Evolutionary conservation across 2,329 filamentous ascomycete species (phyloP).

Genomic region (Cladosporium halotolerans): DNA sequence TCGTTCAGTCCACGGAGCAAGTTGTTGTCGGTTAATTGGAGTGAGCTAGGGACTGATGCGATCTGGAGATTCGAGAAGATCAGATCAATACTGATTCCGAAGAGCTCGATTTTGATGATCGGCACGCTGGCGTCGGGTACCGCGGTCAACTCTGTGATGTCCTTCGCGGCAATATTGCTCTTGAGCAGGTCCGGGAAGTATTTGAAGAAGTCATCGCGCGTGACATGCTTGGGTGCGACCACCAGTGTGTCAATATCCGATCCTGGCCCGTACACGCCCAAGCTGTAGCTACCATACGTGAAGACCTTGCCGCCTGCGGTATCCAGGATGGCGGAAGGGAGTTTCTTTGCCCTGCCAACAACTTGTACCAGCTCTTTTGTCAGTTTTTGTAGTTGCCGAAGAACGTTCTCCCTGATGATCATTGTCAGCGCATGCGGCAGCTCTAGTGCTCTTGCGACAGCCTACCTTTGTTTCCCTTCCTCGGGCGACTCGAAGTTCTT

Average conservation of each 20-base stretch:
- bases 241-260: conserved; percentile 98
- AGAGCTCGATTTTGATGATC: conserved; percentile 94
- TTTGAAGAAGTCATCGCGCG: conserved; percentile 84
- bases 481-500: conserved; percentile 84
- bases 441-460: neutral
- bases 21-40: conserved; percentile 75
- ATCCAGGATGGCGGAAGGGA: conserved; percentile 71
- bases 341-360: conserved; percentile 66
- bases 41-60: conserved; percentile 45
- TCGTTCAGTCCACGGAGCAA: conserved; percentile 82
- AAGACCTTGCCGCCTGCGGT: conserved; percentile 88
- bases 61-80: conserved; percentile 52
- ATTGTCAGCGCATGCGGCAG: conserved; percentile 16
- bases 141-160: conserved; percentile 76
- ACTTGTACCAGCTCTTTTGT: conserved; percentile 80
- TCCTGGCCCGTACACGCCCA: conserved; percentile 89
- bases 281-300: conserved; percentile 89
- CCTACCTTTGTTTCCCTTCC: conserved; percentile 75
- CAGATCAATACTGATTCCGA: conserved; percentile 87
- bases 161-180: conserved; percentile 67
- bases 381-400: conserved; percentile 70
- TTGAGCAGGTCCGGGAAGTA: conserved; percentile 76
- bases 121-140: conserved; percentile 91
- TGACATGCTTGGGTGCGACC: conserved; percentile 82
- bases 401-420: conserved; percentile 58